Base-by-base conservation (phyloP, 495 filamentous ascomycete species). In the Talaromyces liani region DNA sequence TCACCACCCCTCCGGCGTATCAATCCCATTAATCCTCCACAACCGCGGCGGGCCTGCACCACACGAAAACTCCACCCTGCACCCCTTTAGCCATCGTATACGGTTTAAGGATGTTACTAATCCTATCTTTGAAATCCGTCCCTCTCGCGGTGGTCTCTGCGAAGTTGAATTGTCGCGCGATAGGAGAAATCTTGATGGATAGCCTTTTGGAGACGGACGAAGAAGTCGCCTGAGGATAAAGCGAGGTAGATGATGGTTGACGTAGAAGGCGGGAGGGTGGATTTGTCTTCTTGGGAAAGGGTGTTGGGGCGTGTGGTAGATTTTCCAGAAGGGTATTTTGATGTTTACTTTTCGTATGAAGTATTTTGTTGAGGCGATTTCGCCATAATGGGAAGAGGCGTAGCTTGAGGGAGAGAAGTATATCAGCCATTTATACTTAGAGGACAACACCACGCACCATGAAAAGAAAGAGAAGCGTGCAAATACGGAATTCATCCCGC, bases 191-290 rank as follows among this genome's bases (percentile, higher is more conserved):
- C 10, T 65, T 61, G 16, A 69, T 36, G 3, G 31, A 51, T 7
- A 63, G 56, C 6, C 63, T 67, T 8, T 63, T 64, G 5, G 54
- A 8, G n/a, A 63, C 31, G 18, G 20, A 59, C 41, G 49, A 61
- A 68, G 16, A 49, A 39, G 8, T 49, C 14, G 4, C 6, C 31
- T n/a, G 25, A 7, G 1, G 33, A 16, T 4, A 65, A 14, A 27
- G 60, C 34, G 27, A 66, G 16, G 41, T 58, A 67, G 59, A 65
- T 4, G 8, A 67, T 41, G 18, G 18, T 64, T 66, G 49, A 70
- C 66, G n/a, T 70, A 70, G 58, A 71, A 71, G 5, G 62, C 66
- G 36, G 74, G 69, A 70, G 25, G 49, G 66, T 58, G 10, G 58
- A 33, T 58, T 71, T 70, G 6, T 70, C 65, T 16, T 45, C 36